Conservation (phyloP, 129 eudicot species). For the Calendula officinalis region DNA sequence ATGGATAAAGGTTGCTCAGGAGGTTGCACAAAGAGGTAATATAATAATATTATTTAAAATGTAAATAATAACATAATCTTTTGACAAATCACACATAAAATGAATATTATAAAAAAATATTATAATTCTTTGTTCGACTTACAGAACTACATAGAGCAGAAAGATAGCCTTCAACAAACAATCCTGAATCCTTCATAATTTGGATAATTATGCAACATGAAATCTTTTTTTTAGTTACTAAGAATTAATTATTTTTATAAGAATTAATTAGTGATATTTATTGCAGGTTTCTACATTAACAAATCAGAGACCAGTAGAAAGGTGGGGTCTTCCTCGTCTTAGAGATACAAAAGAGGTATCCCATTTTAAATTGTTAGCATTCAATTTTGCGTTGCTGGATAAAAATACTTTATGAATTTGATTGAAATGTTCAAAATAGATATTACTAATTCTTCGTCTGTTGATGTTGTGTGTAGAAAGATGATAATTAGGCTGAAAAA, state of each 20-base stretch:
- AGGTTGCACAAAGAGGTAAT: conserved; percentile 68
- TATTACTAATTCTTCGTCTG: too few relatives aligned
- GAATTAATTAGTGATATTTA: neutral
- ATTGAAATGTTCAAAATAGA: neutral
- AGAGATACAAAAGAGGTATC: conserved; percentile 85
- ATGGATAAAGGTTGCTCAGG: conserved; percentile 79
- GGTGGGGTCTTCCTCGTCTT: conserved; percentile 70
- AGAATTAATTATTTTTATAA: neutral
- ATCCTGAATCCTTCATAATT: conserved; percentile 94
- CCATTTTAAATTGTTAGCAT: neutral
- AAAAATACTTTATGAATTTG: neutral
- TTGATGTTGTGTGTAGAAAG: too few relatives aligned
- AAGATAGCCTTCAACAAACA: conserved; percentile 76
- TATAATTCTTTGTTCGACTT: conserved; percentile 33
- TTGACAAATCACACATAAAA: neutral
- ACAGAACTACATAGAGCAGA: conserved; percentile 78
- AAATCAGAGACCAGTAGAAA: conserved; percentile 78
- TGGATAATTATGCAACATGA: conserved; percentile 52
- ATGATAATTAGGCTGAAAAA: too few relatives aligned
- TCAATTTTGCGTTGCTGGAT: too few relatives aligned
- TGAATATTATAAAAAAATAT: too few relatives aligned
- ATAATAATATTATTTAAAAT: neutral
- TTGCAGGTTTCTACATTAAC: conserved; percentile 75
- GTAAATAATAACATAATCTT: neutral
- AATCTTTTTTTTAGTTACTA: conserved; percentile 1